Evolutionary conservation across 768 basidiomycete species (phyloP).

Genomic region (Termitomyces sp.): DNA sequence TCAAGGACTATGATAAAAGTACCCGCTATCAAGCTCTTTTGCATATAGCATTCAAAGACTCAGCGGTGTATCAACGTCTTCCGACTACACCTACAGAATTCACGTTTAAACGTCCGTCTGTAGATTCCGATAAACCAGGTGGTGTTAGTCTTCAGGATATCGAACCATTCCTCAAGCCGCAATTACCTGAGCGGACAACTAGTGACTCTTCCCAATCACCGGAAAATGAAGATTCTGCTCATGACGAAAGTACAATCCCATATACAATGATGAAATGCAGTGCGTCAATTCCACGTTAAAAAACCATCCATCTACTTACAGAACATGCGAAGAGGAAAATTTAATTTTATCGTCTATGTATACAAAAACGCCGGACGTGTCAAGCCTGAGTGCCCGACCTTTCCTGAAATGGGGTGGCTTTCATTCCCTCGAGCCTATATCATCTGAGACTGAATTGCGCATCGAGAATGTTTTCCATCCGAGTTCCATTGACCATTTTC

Average conservation of each 20-base stretch:
- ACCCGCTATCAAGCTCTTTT: slow-evolving; percentile 37
- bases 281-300: slow-evolving; percentile 1
- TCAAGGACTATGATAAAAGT: slow-evolving; percentile 42
- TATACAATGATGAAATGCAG: slow-evolving; percentile 15
- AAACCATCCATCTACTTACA: background rate
- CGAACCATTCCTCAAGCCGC: slow-evolving; percentile 14
- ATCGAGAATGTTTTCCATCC: slow-evolving; percentile 19
- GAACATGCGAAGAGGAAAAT: background rate
- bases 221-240: background rate
- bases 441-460: slow-evolving; percentile 13
- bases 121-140: slow-evolving; percentile 17
- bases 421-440: slow-evolving; percentile 22
- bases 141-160: slow-evolving; percentile 34
- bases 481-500: slow-evolving; percentile 19
- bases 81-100: slow-evolving; percentile 21
- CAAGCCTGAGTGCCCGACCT: background rate
- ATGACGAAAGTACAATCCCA: background rate
- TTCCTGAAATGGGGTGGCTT: slow-evolving; percentile 37
- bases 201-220: slow-evolving; percentile 2
- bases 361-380: background rate
- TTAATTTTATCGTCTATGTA: background rate
- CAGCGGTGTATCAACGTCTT: slow-evolving; percentile 32
- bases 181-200: slow-evolving; percentile 10
- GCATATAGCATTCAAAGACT: slow-evolving; percentile 40
- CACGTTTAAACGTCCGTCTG: slow-evolving; percentile 19